A percentile compares a stretch with the other conserved stretches of the same genome.
phyloP scores from a whole-genome alignment of 305 asterid genomes.

The Fraxinus baroniana region DNA sequence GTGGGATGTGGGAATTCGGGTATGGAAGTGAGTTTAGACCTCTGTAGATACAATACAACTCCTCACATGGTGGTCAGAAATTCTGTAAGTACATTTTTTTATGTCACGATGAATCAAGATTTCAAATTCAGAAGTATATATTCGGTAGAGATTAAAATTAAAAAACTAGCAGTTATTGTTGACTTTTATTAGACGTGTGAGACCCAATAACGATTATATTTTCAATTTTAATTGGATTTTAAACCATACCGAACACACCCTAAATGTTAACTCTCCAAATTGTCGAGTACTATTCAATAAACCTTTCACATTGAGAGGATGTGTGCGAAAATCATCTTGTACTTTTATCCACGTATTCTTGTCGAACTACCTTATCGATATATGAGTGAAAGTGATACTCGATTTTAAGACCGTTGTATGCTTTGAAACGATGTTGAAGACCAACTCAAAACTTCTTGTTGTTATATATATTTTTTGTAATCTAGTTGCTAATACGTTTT shows the following conservation, averaged over 20 bases:
- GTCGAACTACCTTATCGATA: background rate
- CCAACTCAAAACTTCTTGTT: too few species aligned
- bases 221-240: too few species aligned
- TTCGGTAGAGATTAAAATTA: too few species aligned
- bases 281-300: too few species aligned
- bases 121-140: background rate
- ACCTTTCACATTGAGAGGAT: background rate
- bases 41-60: constrained; percentile 58
- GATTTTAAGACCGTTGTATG: background rate
- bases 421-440: background rate
- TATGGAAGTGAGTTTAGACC: constrained; percentile 88
- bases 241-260: too few species aligned
- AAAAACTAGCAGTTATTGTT: too few species aligned
- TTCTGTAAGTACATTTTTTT: constrained; percentile 44
- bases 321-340: too few species aligned
- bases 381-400: background rate
- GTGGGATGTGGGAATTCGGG: constrained; percentile 94
- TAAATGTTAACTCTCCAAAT: background rate
- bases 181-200: too few species aligned
- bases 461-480: too few species aligned
- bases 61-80: constrained; percentile 81
- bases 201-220: too few species aligned
- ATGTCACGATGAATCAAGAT: background rate
- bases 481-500: too few species aligned
- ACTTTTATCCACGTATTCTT: background rate